Evolutionary conservation across 371 early-diverging fungal genomes (phyloP).

Genomic region (Parasitella parasitica): DNA sequence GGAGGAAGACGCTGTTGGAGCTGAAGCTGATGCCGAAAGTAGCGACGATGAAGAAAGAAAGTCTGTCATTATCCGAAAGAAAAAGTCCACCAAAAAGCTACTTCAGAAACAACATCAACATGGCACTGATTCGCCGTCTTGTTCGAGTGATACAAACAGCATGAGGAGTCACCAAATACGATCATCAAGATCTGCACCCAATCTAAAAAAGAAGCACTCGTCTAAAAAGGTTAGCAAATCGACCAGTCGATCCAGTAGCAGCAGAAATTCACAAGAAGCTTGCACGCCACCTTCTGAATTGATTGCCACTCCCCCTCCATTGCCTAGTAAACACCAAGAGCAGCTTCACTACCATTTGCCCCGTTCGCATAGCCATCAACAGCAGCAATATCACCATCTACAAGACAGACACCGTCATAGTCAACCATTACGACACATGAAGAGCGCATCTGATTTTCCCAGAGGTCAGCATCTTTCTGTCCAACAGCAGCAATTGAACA

Average conservation of each 20-base stretch:
- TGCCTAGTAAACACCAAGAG: background rate
- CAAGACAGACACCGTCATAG: background rate
- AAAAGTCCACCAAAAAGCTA: conserved; percentile 7
- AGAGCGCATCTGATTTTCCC: conserved; percentile 38
- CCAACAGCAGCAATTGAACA: conserved; percentile 31
- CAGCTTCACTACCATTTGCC: conserved; percentile 7
- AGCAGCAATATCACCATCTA: conserved; percentile 8
- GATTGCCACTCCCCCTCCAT: conserved; percentile 7
- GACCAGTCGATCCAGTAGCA: conserved; percentile 9
- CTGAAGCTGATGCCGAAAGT: conserved; percentile 12
- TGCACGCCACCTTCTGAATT: conserved; percentile 8
- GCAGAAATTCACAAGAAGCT: conserved; percentile 17
- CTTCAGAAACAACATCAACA: conserved; percentile 9
- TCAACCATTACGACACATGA: conserved; percentile 29
- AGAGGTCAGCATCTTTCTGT: conserved; percentile 18
- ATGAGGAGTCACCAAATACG: conserved; percentile 5
- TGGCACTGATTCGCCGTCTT: too few species aligned
- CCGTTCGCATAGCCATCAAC: conserved; percentile 8
- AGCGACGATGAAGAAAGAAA: conserved; percentile 15
- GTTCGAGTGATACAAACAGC: too few species aligned
- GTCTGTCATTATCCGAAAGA: background rate
- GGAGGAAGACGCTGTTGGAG: background rate
- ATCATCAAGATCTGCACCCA: conserved; percentile 31
- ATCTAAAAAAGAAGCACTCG: conserved; percentile 36
- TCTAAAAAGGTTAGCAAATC: conserved; percentile 7